Percentiles rank a stretch among this genome's conserved stretches.
Evolutionary conservation across 306 rosid species (phyloP).

Genomic region (Cicer judaicum): DNA sequence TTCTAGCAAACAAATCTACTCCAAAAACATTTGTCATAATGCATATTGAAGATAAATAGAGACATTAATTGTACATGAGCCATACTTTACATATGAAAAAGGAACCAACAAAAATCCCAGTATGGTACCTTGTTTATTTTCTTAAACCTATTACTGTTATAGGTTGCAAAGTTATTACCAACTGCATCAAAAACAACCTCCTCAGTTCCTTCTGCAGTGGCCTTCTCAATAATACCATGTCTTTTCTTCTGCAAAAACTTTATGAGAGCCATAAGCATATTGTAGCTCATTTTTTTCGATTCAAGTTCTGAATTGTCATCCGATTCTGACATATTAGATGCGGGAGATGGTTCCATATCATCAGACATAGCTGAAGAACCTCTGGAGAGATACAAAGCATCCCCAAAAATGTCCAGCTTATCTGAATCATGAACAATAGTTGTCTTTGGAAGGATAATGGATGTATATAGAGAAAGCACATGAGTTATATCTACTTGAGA

Average conservation of each 20-base stretch:
- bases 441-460: constrained; percentile 85
- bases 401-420: constrained; percentile 70
- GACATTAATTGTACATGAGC: neutral
- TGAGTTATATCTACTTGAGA: constrained; percentile 90
- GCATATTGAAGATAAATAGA: constrained; percentile 24
- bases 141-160: constrained; percentile 60
- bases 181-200: constrained; percentile 94
- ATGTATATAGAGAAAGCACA: constrained; percentile 87
- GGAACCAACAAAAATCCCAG: constrained; percentile 7
- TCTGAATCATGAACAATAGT: constrained; percentile 70
- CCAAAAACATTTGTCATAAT: constrained; percentile 18
- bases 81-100: constrained; percentile 10
- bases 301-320: constrained; percentile 74
- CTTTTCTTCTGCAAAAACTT: constrained; percentile 92
- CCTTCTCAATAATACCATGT: constrained; percentile 78
- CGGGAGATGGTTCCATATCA: constrained; percentile 69
- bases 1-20: constrained; percentile 27
- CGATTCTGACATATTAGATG: constrained; percentile 58
- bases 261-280: constrained; percentile 97
- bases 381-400: constrained; percentile 69
- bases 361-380: constrained; percentile 85
- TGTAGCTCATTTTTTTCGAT: constrained; percentile 88
- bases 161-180: constrained; percentile 67
- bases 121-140: constrained; percentile 77
- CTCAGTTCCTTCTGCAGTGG: constrained; percentile 96